Evolutionary conservation across 2,329 filamentous ascomycete genomes (phyloP), one percentile per base, ranked within the genome.

Genomic region (Fusarium sp.): DNA sequence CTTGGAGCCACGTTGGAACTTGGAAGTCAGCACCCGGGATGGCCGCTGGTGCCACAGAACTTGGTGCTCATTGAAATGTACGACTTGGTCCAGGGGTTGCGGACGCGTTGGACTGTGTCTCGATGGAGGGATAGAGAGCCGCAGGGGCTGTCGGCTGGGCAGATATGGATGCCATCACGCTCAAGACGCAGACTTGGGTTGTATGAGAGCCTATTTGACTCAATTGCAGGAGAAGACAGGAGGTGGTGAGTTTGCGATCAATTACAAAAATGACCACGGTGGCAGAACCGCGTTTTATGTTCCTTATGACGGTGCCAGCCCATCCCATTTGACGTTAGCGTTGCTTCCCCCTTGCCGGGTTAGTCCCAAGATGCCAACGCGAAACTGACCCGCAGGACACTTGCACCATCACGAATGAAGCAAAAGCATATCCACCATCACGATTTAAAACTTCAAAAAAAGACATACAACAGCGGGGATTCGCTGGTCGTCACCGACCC

Each of bases 401-500:
- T 16, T 8, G 31, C n/a, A 10, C 33, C 23, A 35, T 27, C 18
- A 21, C 23, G 12, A 7, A 35, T 51, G 12, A 4, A 19, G 18
- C 14, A 52, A 52, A 52, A 38, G 10, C 7, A 52, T 27, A 38
- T 52, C 33, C 49, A 38, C 49, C 19, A 14, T 18, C 14, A 27
- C 23, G 5, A n/a, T 18, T 27, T 5, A 21, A 21, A 18, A n/a
- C 33, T 27, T 10, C 49, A 52, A 52, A 45, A 55, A 45, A 56
- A 9, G 7, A 56, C 38, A 56, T 57, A 57, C 54, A 56, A 56
- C 54, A 56, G 38, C 52, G 38, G 37, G 52, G 52, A 41, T 55
- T 55, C 51, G 51, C 51, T 55, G 51, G 37, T 55, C 37, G 37
- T 55, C 51, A 55, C 35, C 35, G 37, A 55, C 51, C 51, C 51